These are phyloP conservation scores for Erodium texanum DNA, from an alignment of 441 rosid species.

Conservation along the genomic window DNA sequence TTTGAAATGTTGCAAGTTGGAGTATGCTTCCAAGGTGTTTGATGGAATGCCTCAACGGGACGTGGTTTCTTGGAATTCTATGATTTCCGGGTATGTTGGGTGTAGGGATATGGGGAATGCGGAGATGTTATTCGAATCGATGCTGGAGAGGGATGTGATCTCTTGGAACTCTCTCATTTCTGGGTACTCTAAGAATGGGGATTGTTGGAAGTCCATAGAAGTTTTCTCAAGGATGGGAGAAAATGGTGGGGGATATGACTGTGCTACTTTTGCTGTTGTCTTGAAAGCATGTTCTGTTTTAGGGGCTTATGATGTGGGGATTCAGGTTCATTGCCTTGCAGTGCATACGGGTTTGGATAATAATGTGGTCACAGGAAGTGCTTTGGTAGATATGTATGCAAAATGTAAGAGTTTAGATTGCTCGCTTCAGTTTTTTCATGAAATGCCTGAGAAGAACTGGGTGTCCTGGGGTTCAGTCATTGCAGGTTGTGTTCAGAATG, in stretches of 20 bases:
- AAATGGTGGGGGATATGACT: background rate
- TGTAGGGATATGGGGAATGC: slow-evolving; percentile 45
- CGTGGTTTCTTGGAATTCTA: slow-evolving; percentile 55
- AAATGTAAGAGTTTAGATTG: slow-evolving; percentile 53
- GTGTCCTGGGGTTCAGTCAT: slow-evolving; percentile 84
- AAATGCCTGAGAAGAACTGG: slow-evolving; percentile 42
- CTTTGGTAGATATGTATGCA: slow-evolving; percentile 81
- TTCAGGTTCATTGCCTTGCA: slow-evolving; percentile 13
- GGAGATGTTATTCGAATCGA: slow-evolving; percentile 31
- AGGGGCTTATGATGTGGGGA: background rate
- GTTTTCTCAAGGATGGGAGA: slow-evolving; percentile 52
- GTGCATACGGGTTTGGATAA: slow-evolving; percentile 43
- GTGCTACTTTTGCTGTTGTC: background rate
- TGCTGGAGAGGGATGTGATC: slow-evolving; percentile 60
- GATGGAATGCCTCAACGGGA: background rate
- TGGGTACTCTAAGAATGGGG: slow-evolving; percentile 50
- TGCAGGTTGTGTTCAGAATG: slow-evolving; percentile 73
- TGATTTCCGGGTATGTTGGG: slow-evolving; percentile 49
- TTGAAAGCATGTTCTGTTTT: background rate
- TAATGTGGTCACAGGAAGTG: slow-evolving; percentile 68
- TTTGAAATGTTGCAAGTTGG: background rate
- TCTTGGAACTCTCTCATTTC: slow-evolving; percentile 90
- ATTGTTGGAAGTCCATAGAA: slow-evolving; percentile 32
- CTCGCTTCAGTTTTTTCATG: slow-evolving; percentile 29
- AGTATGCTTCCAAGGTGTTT: background rate